These are phyloP conservation scores for Ophiostoma piceae DNA, from an alignment of 2,329 filamentous ascomycete species.

Conservation along the genomic window DNA sequence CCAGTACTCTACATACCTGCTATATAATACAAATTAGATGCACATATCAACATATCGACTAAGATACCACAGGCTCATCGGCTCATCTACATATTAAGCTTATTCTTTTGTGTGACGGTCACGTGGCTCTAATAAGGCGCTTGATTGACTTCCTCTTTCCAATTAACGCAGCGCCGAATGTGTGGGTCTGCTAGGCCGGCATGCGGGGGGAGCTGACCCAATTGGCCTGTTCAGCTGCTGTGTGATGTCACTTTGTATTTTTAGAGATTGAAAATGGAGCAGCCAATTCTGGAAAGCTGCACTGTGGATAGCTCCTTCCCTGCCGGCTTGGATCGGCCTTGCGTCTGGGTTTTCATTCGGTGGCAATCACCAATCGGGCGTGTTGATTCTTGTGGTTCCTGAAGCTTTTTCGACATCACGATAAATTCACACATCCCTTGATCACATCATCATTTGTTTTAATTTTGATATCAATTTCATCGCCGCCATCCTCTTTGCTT, in stretches of 20 bases:
- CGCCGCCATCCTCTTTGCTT: neutral
- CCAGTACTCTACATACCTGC: neutral
- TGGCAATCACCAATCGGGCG: conserved; percentile 6
- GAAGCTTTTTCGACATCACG: neutral
- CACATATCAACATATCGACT: too few relatives aligned
- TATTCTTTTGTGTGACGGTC: neutral
- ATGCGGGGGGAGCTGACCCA: neutral
- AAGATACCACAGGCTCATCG: too few relatives aligned
- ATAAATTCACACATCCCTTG: neutral
- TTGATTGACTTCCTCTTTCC: neutral
- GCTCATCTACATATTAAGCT: neutral
- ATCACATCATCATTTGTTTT: neutral
- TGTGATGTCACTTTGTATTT: conserved; percentile 7
- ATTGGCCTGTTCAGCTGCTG: neutral
- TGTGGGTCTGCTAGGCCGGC: conserved; percentile 13
- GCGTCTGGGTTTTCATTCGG: conserved; percentile 4
- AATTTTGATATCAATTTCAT: neutral
- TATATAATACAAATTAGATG: neutral
- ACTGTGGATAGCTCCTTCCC: conserved; percentile 7
- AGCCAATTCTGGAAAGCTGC: neutral
- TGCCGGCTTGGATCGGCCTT: conserved; percentile 10
- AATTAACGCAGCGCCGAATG: neutral
- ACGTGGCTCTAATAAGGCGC: neutral
- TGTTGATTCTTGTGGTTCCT: neutral
- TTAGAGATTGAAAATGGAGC: neutral